Percentiles rank a stretch among this genome's conserved stretches.
Evolutionary conservation across 208 protist species (phyloP).

Genomic region (Acanthamoeba royreba): DNA sequence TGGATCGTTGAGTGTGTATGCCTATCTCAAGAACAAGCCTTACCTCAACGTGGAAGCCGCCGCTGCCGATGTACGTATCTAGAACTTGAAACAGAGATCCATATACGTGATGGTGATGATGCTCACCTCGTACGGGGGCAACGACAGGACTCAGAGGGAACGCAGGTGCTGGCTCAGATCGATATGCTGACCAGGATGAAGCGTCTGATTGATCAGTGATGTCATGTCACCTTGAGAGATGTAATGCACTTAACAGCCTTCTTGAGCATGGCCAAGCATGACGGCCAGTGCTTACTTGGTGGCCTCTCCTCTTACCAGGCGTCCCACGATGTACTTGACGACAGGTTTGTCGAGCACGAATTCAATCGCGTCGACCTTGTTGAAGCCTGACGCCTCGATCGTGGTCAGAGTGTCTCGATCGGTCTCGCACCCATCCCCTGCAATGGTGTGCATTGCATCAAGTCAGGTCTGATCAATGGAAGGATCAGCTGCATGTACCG

Average conservation of each 20-base stretch:
- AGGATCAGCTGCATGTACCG: not conserved
- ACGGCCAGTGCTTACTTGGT: too few relatives aligned
- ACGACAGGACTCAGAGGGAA: not conserved
- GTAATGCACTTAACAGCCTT: too few relatives aligned
- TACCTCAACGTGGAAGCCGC: slow-evolving; percentile 15
- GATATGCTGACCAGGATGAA: slow-evolving; percentile 4
- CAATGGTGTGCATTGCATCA: not conserved
- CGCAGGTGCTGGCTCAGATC: not conserved
- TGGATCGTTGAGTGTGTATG: not conserved
- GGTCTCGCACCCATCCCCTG: not conserved
- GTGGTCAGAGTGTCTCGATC: not conserved
- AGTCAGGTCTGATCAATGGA: not conserved
- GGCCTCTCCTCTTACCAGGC: not conserved
- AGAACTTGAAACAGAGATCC: not conserved
- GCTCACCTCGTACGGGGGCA: not conserved
- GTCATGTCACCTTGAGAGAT: too few relatives aligned
- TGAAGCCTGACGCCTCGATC: not conserved
- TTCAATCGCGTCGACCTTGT: not conserved
- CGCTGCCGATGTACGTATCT: not conserved
- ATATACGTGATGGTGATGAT: not conserved
- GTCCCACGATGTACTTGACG: not conserved
- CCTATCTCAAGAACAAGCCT: slow-evolving; percentile 4
- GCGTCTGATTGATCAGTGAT: too few relatives aligned
- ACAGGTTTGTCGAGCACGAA: not conserved
- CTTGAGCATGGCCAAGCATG: too few relatives aligned